Evolutionary conservation across 2,329 filamentous ascomycete genomes (phyloP).

Genomic region (Xylariaceae sp.): DNA sequence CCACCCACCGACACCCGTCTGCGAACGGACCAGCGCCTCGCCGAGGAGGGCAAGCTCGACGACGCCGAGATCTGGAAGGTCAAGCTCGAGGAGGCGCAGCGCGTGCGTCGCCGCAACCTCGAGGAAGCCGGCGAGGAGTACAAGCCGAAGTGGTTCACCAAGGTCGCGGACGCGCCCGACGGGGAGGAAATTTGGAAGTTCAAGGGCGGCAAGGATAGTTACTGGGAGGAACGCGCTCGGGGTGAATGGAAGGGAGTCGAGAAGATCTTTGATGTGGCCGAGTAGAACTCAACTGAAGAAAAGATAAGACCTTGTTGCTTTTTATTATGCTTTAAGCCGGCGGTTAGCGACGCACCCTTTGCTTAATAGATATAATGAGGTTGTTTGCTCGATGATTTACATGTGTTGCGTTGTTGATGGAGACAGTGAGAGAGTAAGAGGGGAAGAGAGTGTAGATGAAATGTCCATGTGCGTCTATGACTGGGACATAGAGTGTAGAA

Average conservation of each 20-base stretch:
- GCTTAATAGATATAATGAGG: no score
- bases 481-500: no score
- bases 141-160: conserved; percentile 79
- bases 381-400: no score
- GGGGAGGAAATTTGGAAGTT: conserved; percentile 69
- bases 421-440: no score
- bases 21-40: conserved; percentile 79
- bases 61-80: conserved; percentile 79
- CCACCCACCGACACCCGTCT: conserved; percentile 79
- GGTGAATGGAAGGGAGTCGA: conserved; percentile 31
- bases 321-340: not conserved
- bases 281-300: conserved; percentile 1
- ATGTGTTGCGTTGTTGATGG: no score
- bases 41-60: conserved; percentile 78
- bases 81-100: conserved; percentile 78
- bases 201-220: conserved; percentile 76
- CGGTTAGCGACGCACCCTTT: no score
- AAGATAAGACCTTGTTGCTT: not conserved
- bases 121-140: conserved; percentile 70
- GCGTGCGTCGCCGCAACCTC: conserved; percentile 65
- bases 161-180: conserved; percentile 53
- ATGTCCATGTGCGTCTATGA: no score
- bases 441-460: no score
- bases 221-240: conserved; percentile 76
- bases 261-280: conserved; percentile 27